phyloP scores from a whole-genome alignment of 495 filamentous ascomycete species.

The Talaromyces liani region DNA sequence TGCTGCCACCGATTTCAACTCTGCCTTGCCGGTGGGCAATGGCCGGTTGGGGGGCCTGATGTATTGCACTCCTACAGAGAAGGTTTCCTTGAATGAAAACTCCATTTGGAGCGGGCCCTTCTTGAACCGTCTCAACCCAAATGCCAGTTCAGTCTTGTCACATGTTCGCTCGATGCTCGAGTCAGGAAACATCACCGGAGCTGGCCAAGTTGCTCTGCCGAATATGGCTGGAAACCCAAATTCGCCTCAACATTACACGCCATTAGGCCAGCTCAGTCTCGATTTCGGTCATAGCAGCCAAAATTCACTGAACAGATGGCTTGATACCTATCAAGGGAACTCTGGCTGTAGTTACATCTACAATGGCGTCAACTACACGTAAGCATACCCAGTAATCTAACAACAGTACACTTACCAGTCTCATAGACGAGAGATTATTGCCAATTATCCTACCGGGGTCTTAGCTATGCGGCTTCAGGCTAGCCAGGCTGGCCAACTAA shows the following conservation, averaged over 20 bases:
- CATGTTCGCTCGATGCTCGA: constrained; percentile 23
- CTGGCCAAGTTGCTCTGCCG: constrained; percentile 18
- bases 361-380: constrained; percentile 24
- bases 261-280: constrained; percentile 26
- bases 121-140: constrained; percentile 27
- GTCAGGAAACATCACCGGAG: constrained; percentile 25
- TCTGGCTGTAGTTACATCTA: constrained; percentile 21
- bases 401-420: background rate
- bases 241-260: constrained; percentile 25
- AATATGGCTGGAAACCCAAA: constrained; percentile 27
- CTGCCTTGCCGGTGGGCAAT: constrained; percentile 32
- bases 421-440: constrained; percentile 13
- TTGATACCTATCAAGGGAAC: constrained; percentile 30
- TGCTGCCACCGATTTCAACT: constrained; percentile 2
- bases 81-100: constrained; percentile 37
- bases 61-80: constrained; percentile 29
- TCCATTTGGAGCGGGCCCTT: constrained; percentile 36
- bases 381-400: constrained; percentile 9
- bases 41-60: constrained; percentile 36
- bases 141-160: constrained; percentile 16
- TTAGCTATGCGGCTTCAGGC: constrained; percentile 26
- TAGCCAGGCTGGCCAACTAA: constrained; percentile 9
- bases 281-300: constrained; percentile 26
- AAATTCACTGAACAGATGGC: constrained; percentile 22
- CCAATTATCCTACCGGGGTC: constrained; percentile 28